These are phyloP conservation scores for Cymodocea nodosa DNA, from an alignment of 116 monocot species.

Conservation along the genomic window DNA sequence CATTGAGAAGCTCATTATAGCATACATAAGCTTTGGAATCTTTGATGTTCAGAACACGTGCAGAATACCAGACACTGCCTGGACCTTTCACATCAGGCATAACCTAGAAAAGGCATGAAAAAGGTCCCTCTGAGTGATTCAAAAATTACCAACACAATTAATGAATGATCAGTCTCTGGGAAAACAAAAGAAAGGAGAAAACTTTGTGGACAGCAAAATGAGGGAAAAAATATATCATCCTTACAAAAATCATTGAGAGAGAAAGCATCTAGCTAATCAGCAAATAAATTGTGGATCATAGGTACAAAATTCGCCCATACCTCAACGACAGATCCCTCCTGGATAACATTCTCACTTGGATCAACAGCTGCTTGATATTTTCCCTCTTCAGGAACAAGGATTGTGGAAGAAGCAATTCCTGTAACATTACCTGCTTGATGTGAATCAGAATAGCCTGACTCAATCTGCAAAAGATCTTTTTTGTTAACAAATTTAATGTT, in stretches of 20 bases:
- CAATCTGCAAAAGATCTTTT: too few relatives aligned
- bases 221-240: too few relatives aligned
- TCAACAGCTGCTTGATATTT: slow-evolving; percentile 11
- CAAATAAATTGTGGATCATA: neutral
- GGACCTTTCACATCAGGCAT: slow-evolving; percentile 45
- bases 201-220: too few relatives aligned
- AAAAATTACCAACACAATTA: too few relatives aligned
- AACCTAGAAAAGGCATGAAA: slow-evolving; percentile 28
- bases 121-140: too few relatives aligned
- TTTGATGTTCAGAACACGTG: slow-evolving; percentile 54
- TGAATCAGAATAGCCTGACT: slow-evolving; percentile 6
- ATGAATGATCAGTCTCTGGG: too few relatives aligned
- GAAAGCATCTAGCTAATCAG: too few relatives aligned
- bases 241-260: too few relatives aligned
- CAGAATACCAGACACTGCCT: slow-evolving; percentile 77
- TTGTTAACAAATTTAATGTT: neutral
- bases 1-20: slow-evolving; percentile 38
- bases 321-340: slow-evolving; percentile 79
- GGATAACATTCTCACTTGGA: slow-evolving; percentile 30
- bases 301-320: slow-evolving; percentile 11
- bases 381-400: slow-evolving; percentile 14
- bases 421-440: slow-evolving; percentile 9
- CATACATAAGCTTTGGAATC: slow-evolving; percentile 58
- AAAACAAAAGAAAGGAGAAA: too few relatives aligned
- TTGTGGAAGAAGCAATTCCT: slow-evolving; percentile 13